Conservation (phyloP, 1,139 yeast genomes). For the Lodderomyces parapsilosis region DNA sequence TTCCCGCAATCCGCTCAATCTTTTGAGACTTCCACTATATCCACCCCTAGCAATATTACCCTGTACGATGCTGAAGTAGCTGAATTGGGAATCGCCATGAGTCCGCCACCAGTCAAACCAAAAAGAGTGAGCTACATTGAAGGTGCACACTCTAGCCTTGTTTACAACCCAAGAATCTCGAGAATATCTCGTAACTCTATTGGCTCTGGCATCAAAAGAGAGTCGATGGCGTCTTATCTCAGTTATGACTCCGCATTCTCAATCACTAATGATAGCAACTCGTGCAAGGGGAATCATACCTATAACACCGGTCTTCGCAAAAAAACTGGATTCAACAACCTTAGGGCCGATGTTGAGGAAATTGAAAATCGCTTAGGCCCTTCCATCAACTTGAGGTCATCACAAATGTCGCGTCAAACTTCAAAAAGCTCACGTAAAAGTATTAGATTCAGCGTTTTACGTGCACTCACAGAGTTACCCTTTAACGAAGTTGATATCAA, state of each 20-base stretch:
- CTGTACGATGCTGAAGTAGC: conserved; percentile 44
- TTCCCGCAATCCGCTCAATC: conserved; percentile 20
- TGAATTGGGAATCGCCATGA: conserved; percentile 45
- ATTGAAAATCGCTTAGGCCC: conserved; percentile 14
- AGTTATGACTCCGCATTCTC: conserved; percentile 59
- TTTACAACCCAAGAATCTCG: conserved; percentile 22
- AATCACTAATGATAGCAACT: conserved; percentile 25
- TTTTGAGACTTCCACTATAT: conserved; percentile 27
- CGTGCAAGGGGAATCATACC: not conserved
- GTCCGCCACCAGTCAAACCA: conserved; percentile 30
- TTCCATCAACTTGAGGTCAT: conserved; percentile 22
- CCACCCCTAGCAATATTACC: conserved; percentile 43
- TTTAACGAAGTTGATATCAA: conserved; percentile 23
- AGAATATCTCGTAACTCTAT: conserved; percentile 16
- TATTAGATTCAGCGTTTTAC: conserved; percentile 37
- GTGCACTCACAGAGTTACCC: conserved; percentile 45
- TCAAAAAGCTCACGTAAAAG: conserved; percentile 21
- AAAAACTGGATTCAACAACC: conserved; percentile 38
- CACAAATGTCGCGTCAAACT: conserved; percentile 7
- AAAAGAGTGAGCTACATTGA: conserved; percentile 29
- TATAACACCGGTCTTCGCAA: conserved; percentile 26
- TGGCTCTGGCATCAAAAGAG: conserved; percentile 29
- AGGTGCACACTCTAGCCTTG: conserved; percentile 12
- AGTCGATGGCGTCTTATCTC: conserved; percentile 49
- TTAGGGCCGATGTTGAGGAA: conserved; percentile 18